Evolutionary conservation across 2,329 filamentous ascomycete genomes (phyloP), one percentile per base, ranked within the genome.

Genomic region (Venturiaceae sp.): DNA sequence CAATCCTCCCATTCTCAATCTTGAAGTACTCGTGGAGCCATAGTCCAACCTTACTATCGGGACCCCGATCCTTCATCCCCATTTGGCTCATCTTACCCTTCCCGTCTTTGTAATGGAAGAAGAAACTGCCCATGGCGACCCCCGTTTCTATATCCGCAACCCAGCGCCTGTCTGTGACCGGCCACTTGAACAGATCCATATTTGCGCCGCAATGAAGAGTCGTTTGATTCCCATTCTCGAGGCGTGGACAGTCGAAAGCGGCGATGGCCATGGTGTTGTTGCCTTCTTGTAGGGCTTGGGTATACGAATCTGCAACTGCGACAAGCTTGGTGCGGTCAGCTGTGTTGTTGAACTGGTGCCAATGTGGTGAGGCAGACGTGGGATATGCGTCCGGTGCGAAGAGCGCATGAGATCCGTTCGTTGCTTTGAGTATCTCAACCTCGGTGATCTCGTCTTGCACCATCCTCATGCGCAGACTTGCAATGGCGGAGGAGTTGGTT

Each of bases 11-110:
- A 21, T 23, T 34, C 3, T 39, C 34, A 32, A 56, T 32, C 6
- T 36, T 3, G 21, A 56, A 56, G 26, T 56, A 56, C 26, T 56
- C 54, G 32, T 56, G 54, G 1, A 56, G 37, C 54, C 36, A 56
- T 23, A 44, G 34, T 14, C 33, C 54, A 23, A 39, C 39, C 23
- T 56, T 30, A 7, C 54, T 44, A n/a, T 47, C 26, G 23, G 44
- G 44, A 13, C 44, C 44, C 7, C 44, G 23, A 47, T 47, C 19
- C 26, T 11, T 30, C 7, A 16, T 16, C 1, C 44, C 44, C 26
- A 30, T 47, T 26, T 47, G 11, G 44, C 44, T 30, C 19, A 47
- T 11, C 26, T 47, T 47, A 1, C 44, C 44, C 26, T 47, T 47
- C 3, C 44, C 44, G 5, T 47, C 44, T 16, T 26, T 33, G 37